Base-by-base conservation (phyloP, 345 rosid species). In the Populus davidiana region DNA sequence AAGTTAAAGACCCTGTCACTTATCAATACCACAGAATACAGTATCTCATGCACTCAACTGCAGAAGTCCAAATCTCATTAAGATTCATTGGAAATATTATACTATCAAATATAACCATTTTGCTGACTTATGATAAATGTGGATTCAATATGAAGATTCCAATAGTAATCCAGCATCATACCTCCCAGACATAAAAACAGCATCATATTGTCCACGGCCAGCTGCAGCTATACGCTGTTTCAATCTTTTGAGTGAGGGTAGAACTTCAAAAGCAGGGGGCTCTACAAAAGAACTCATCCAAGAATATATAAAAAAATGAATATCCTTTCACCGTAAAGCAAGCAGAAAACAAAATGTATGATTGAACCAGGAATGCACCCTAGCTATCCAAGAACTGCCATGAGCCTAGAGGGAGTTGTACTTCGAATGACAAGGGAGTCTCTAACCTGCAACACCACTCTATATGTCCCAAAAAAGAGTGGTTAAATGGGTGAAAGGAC, bases 151-250 rank as follows among this genome's bases (percentile, higher is more conserved):
- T 64, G 5, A 17, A 65, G 20, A 74, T 52, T 75, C 68, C 36
- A 69, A 65, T 10, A 56, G 17, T 4, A 29, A 68, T 66, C n/a
- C 21, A 75, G n/a, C 16, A 38, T 21, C 56, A 50, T 90, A 95
- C 99, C 99, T 95, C 79, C 97, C 97, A 65, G 98, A 93, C 98
- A 93, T 93, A 74, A 95, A 89, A 67, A 95, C 92, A 18, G 99
- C 98, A 87, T 86, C 85, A 77, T 95, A 95, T 80, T 92, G 86
- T 67, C 94, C 96, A 2, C 91, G 93, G 20, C 97, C 86, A 75
- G 98, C 96, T 47, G 94, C 91, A 71, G 80, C 80, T 73, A 92
- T 77, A n/a, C 94, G 90, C 75, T 94, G 91, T 83, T 93, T 95
- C 75, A 95, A 81, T 77, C 90, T 87, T 84, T 86, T 93, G 35